These are phyloP conservation scores for Sporobolomyces roseus DNA, from an alignment of 768 basidiomycete species.

Conservation along the genomic window DNA sequence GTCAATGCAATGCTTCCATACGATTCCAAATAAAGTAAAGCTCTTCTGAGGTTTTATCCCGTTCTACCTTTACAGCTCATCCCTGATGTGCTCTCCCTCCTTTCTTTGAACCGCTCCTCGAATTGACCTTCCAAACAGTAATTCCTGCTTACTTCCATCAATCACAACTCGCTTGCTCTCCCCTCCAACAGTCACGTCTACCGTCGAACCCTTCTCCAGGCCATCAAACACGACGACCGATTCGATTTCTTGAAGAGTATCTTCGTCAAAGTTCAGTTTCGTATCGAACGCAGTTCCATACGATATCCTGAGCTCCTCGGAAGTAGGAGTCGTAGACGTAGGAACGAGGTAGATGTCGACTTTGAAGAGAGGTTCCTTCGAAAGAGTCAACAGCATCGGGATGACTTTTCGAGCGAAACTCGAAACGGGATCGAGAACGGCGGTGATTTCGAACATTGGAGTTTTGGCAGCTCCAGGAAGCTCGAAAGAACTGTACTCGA, in stretches of 20 bases:
- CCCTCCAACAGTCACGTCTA: background rate
- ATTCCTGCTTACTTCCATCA: background rate
- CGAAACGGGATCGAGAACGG: constrained; percentile 78
- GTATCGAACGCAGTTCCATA: background rate
- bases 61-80: no score
- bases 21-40: no score
- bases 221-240: background rate
- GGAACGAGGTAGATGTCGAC: constrained; percentile 63
- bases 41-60: no score
- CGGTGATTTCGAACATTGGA: constrained; percentile 54
- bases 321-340: background rate
- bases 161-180: background rate
- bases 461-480: no score
- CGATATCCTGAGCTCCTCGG: background rate
- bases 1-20: no score
- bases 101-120: background rate
- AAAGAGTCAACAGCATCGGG: constrained; percentile 58
- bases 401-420: constrained; percentile 81
- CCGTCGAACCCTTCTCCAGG: background rate
- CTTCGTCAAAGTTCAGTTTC: background rate
- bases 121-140: background rate
- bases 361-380: constrained; percentile 47
- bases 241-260: background rate
- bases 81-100: background rate
- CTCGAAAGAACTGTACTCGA: no score